Percentiles rank a stretch among this genome's conserved stretches.
These are phyloP conservation scores for Ogataea kodamae DNA, from an alignment of 805 yeast genomes.

Conservation along the genomic window DNA sequence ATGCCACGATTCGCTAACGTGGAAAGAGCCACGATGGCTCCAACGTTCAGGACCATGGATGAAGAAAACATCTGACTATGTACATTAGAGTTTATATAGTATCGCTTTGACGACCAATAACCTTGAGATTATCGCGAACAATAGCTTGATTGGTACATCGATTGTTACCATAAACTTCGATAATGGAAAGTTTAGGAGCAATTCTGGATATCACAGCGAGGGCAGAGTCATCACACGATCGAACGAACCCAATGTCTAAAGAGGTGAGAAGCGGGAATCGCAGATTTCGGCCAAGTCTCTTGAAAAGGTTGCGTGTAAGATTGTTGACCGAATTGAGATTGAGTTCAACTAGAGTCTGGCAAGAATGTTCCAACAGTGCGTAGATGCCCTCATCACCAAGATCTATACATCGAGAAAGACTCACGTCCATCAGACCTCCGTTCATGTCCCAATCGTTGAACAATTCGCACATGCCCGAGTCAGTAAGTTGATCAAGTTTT, in stretches of 20 bases:
- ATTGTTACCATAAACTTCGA: slow-evolving; percentile 82
- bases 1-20: slow-evolving; percentile 61
- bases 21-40: slow-evolving; percentile 54
- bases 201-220: slow-evolving; percentile 53
- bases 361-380: slow-evolving; percentile 60
- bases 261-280: slow-evolving; percentile 59
- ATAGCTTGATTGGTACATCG: slow-evolving; percentile 56
- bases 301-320: slow-evolving; percentile 49
- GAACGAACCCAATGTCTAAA: slow-evolving; percentile 76
- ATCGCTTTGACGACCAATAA: slow-evolving; percentile 76
- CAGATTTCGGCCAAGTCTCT: slow-evolving; percentile 40
- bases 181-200: slow-evolving; percentile 58
- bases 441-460: slow-evolving; percentile 55
- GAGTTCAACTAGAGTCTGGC: slow-evolving; percentile 62
- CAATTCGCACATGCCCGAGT: slow-evolving; percentile 58
- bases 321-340: slow-evolving; percentile 69
- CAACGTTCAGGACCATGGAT: slow-evolving; percentile 35
- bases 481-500: slow-evolving; percentile 61
- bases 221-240: slow-evolving; percentile 67
- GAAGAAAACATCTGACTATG: slow-evolving; percentile 2
- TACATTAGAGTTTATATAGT: slow-evolving; percentile 34
- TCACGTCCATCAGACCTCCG: slow-evolving; percentile 58
- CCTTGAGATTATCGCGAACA: slow-evolving; percentile 49
- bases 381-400: slow-evolving; percentile 61
- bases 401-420: slow-evolving; percentile 61